Conservation (phyloP, 345 rosid species). For the Moringa oleifera region DNA sequence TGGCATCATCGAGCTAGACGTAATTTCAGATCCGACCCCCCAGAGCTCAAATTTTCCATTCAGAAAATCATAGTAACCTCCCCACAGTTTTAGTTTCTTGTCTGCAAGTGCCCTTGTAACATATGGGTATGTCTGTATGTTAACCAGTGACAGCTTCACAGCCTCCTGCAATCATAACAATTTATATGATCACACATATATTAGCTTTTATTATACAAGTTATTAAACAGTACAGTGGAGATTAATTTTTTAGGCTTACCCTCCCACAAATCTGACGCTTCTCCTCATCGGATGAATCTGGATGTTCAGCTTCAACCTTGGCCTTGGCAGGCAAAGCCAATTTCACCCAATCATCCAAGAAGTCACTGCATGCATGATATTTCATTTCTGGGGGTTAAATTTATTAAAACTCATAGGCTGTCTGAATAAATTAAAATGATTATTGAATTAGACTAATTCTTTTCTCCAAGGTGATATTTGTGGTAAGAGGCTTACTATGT, state of each 20-base stretch:
- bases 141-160: conserved; percentile 21
- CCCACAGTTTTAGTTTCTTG: conserved; percentile 8
- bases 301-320: conserved; percentile 18
- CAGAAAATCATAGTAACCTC: conserved; percentile 22
- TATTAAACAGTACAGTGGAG: too few relatives aligned
- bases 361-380: conserved; percentile 18
- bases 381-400: too few relatives aligned
- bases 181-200: too few relatives aligned
- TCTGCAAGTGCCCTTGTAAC: conserved; percentile 12
- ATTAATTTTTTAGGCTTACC: conserved; percentile 2
- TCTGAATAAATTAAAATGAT: too few relatives aligned
- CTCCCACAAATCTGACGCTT: conserved; percentile 14
- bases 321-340: conserved; percentile 25
- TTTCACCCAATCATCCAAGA: conserved; percentile 27
- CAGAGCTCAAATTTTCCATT: conserved; percentile 20
- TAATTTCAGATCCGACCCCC: conserved; percentile 6
- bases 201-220: not conserved
- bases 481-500: conserved; percentile 9
- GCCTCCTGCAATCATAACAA: conserved; percentile 22
- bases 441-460: too few relatives aligned
- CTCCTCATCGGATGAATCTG: not conserved
- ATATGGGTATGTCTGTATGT: conserved; percentile 23
- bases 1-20: too few relatives aligned
- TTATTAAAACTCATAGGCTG: too few relatives aligned
- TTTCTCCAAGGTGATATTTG: too few relatives aligned